These are phyloP conservation scores for Candida adriatica DNA, from an alignment of 805 yeast genomes.

Conservation along the genomic window DNA sequence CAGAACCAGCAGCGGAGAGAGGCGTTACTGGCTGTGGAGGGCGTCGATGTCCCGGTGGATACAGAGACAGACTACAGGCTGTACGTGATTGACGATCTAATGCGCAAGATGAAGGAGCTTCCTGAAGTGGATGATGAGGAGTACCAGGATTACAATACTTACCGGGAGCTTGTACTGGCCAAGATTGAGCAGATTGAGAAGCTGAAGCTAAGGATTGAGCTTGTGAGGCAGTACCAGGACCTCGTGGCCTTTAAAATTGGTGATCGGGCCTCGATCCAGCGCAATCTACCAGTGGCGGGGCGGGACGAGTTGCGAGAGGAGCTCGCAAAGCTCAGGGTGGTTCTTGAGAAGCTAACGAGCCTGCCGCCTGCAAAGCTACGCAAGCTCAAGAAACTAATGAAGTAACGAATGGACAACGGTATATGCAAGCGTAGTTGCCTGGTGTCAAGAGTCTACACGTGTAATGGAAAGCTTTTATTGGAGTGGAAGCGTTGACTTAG, in stretches of 20 bases:
- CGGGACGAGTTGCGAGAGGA: slow-evolving; percentile 13
- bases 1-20: slow-evolving; percentile 3
- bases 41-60: slow-evolving; percentile 12
- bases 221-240: slow-evolving; percentile 5
- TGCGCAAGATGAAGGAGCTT: slow-evolving; percentile 13
- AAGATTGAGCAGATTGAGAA: slow-evolving; percentile 7
- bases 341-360: slow-evolving; percentile 17
- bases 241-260: slow-evolving; percentile 16
- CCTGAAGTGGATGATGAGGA: slow-evolving; percentile 12
- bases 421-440: no score
- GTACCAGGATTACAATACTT: slow-evolving; percentile 8
- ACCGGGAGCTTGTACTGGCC: slow-evolving; percentile 5
- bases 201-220: slow-evolving; percentile 6
- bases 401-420: slow-evolving; percentile 1
- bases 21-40: slow-evolving; percentile 4
- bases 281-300: slow-evolving; percentile 12
- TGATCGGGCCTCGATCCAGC: slow-evolving; percentile 11
- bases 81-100: slow-evolving; percentile 14
- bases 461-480: slow-evolving; percentile 6
- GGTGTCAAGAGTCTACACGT: no score
- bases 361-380: slow-evolving; percentile 9
- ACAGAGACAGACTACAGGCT: slow-evolving; percentile 13
- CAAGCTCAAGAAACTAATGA: slow-evolving; percentile 5
- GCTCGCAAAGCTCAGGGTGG: slow-evolving; percentile 12
- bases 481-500: slow-evolving; percentile 31